Base-by-base conservation (phyloP, 2,329 filamentous ascomycete genomes). In the Venturiaceae sp. region DNA sequence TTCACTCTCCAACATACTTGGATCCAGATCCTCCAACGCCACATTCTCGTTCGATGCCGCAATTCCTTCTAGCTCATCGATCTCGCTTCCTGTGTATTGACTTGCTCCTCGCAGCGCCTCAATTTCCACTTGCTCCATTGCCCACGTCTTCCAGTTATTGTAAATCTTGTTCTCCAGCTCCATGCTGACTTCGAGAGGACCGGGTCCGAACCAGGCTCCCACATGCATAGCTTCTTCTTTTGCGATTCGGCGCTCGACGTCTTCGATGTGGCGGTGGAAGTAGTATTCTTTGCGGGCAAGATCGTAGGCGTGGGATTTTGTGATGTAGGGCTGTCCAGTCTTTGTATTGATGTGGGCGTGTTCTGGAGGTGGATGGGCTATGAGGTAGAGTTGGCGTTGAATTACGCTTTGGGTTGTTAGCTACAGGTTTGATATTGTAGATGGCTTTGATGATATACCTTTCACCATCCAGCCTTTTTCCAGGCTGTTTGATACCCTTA, bases 221-320 rank as follows among this genome's bases (percentile, higher is more conserved):
- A 88, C 86, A 66, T 88, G 83, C 62, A 85, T 78, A 30, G 94
- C 92, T 74, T 99, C 94, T 74, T 99, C 94, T 54, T 84, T 80
- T 7, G 92, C 89, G 60, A 99, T 81, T 65, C 92, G 85, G 64
- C 83, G 81, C 74, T 92, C 85, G 53, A 96, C 82, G 63, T 96
- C 91, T 66, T 95, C 85, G 60, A 84, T 79, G 65, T 95, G 87
- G 60, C 94, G 87, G 62, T 92, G 74, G 50, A 81, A 77, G 76
- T 99, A 99, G 74, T 97, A 96, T 71, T 99, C 92, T 64, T 86
- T 86, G 60, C 94, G 88, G 7, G 88, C 91, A 58, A 79, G 76
- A 73, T 97, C 92, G 76, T 99, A 99, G 33, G 94, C 91, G 64
- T 41, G 39, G 39, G 37, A 55, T 50, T 60, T 50, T 8, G 41